Evolutionary conservation across 371 early-diverging fungal genomes (phyloP).

Genomic region (Smittium mucronatum): DNA sequence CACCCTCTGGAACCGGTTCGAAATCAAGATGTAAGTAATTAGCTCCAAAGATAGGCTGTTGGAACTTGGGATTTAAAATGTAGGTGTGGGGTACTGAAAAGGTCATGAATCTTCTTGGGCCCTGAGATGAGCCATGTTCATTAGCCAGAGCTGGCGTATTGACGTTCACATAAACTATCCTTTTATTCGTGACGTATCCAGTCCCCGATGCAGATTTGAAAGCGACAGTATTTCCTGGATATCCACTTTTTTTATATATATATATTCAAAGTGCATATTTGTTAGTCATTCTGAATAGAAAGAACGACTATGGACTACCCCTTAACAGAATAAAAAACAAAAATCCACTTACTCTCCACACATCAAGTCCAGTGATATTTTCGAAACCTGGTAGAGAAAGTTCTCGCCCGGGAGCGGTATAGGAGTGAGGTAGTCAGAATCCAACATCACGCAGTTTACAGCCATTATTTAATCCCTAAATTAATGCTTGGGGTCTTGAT

Average conservation of each 20-base stretch:
- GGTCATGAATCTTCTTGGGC: neutral
- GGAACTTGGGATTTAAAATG: neutral
- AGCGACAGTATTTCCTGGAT: neutral
- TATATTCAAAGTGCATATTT: neutral
- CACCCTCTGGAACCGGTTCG: conserved; percentile 10
- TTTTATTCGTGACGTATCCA: conserved; percentile 1
- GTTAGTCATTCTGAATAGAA: neutral
- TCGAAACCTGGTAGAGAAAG: neutral
- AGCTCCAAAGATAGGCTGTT: conserved; percentile 9
- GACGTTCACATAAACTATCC: conserved; percentile 4
- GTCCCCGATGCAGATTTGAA: neutral
- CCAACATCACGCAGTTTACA: conserved; percentile 2
- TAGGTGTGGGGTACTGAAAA: conserved; percentile 7
- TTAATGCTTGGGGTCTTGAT: no score
- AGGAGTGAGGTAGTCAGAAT: neutral
- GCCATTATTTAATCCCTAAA: conserved; percentile 2
- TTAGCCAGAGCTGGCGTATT: neutral
- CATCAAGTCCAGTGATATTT: neutral
- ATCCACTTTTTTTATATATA: conserved; percentile 3
- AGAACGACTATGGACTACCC: no score
- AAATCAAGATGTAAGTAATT: conserved; percentile 7
- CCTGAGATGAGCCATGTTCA: neutral
- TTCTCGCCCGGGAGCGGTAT: conserved; percentile 9
- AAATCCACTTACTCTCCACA: conserved; percentile 10
- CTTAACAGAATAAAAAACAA: no score